Percentiles rank a stretch among this genome's conserved stretches.
Conservation (phyloP, 2,329 filamentous ascomycete species). For the Botrytis porri region DNA sequence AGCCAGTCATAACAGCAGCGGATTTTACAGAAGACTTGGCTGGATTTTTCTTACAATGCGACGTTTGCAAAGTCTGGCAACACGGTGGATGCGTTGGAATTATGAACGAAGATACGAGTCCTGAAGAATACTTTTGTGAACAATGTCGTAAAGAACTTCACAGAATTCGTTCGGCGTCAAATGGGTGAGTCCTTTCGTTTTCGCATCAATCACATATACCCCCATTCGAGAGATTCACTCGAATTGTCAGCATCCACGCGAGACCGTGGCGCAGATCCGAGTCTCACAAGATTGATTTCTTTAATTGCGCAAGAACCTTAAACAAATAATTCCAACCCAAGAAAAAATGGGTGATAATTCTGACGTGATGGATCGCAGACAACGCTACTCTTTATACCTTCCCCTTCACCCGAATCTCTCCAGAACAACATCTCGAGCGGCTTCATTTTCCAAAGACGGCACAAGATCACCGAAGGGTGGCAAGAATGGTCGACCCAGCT, state of each 20-base stretch:
- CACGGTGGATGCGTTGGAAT: conserved; percentile 97
- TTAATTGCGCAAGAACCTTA: conserved; percentile 22
- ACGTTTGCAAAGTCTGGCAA: conserved; percentile 97
- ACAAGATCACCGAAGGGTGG: conserved; percentile 52
- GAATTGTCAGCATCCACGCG: conserved; percentile 33
- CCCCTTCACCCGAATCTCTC: conserved; percentile 54
- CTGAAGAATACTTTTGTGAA: conserved; percentile 98
- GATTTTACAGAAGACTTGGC: conserved; percentile 71
- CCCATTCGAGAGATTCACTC: conserved; percentile 25
- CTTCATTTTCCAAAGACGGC: conserved; percentile 63
- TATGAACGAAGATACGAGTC: conserved; percentile 87
- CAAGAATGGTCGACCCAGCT: conserved; percentile 53
- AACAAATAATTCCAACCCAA: conserved; percentile 19
- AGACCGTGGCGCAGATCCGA: conserved; percentile 37
- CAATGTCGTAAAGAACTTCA: conserved; percentile 90
- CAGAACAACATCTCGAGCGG: conserved; percentile 58
- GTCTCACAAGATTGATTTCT: conserved; percentile 38
- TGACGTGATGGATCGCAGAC: conserved; percentile 48
- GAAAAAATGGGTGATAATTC: conserved; percentile 27
- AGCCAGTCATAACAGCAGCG: conserved; percentile 54
- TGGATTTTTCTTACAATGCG: conserved; percentile 96
- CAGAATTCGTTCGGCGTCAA: conserved; percentile 73
- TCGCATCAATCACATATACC: conserved; percentile 13
- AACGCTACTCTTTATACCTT: conserved; percentile 65
- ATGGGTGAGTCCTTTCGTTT: conserved; percentile 68